Evolutionary conservation across 441 rosid genomes (phyloP).

Genomic region (Bruguiera hainesii): DNA sequence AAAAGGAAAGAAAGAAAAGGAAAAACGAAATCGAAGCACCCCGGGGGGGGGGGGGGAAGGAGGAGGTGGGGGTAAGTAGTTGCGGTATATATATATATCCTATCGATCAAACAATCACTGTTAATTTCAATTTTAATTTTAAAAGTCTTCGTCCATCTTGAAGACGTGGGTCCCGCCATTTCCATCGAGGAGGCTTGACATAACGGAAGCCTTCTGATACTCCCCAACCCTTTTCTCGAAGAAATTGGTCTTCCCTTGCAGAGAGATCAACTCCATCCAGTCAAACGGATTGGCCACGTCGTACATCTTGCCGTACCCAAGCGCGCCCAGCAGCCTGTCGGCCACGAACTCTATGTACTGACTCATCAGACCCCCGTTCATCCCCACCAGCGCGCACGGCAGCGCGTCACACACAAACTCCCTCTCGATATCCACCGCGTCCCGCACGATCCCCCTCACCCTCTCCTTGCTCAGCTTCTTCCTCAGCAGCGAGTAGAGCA

Average conservation of each 20-base stretch:
- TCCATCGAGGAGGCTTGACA: conserved; percentile 32
- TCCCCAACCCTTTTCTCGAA: conserved; percentile 53
- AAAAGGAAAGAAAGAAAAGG: too few relatives aligned
- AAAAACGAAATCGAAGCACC: too few relatives aligned
- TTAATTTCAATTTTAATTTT: too few relatives aligned
- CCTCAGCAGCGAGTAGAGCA: conserved; percentile 27
- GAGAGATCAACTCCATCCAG: conserved; percentile 53
- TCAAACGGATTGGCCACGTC: conserved; percentile 38
- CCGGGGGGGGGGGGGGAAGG: too few relatives aligned
- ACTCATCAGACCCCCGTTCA: conserved; percentile 43
- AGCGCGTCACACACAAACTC: conserved; percentile 53
- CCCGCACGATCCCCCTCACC: conserved; percentile 31
- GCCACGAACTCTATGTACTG: conserved; percentile 58
- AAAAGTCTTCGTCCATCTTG: conserved; percentile 28
- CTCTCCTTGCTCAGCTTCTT: conserved; percentile 29
- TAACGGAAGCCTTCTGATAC: conserved; percentile 46
- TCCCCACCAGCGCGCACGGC: conserved; percentile 51
- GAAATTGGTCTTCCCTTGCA: conserved; percentile 59
- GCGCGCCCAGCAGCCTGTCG: conserved; percentile 38
- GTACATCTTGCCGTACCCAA: conserved; percentile 41
- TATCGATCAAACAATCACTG: too few relatives aligned
- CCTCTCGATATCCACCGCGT: conserved; percentile 50
- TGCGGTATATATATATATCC: too few relatives aligned
- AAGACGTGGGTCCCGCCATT: conserved; percentile 29
- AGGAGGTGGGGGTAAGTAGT: too few relatives aligned